Percentiles rank a stretch among this genome's conserved stretches.
Conservation (phyloP, 2,329 filamentous ascomycete species). For the Neofusicoccum kwambonambiense region DNA sequence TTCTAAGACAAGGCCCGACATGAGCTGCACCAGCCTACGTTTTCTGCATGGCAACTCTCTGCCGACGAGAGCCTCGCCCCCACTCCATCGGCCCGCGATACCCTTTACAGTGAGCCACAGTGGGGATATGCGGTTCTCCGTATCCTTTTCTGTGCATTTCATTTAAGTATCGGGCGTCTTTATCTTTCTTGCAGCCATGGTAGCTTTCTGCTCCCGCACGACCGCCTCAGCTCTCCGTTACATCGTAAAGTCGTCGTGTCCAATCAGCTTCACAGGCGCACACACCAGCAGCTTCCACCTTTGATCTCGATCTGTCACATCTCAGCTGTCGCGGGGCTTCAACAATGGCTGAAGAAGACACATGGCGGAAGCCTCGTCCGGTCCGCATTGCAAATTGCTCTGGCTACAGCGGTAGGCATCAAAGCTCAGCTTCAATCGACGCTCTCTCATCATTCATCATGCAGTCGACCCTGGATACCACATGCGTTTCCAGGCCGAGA, state of each 20-base stretch:
- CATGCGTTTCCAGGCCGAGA: constrained; percentile 35
- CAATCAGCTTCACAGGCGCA: neutral
- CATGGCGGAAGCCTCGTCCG: constrained; percentile 27
- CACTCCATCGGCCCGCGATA: neutral
- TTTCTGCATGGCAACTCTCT: neutral
- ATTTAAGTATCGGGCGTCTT: neutral
- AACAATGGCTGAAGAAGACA: constrained; percentile 11
- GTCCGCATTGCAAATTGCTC: constrained; percentile 42
- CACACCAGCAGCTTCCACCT: neutral
- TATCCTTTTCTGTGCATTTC: neutral
- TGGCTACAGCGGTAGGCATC: constrained; percentile 22
- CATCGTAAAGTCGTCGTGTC: neutral
- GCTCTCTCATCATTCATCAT: neutral
- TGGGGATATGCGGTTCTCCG: neutral
- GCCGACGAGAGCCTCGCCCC: neutral
- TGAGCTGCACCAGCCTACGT: neutral
- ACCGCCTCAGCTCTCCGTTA: neutral
- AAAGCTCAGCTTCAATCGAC: too few species aligned
- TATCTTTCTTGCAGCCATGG: neutral
- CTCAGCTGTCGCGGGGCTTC: neutral
- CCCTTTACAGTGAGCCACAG: neutral
- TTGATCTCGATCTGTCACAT: too few species aligned
- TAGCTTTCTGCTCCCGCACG: neutral
- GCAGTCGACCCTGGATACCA: constrained; percentile 41
- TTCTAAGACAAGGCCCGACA: neutral